Evolutionary conservation across 2,329 filamentous ascomycete species (phyloP).

Genomic region (Paramyrothecium sp.): DNA sequence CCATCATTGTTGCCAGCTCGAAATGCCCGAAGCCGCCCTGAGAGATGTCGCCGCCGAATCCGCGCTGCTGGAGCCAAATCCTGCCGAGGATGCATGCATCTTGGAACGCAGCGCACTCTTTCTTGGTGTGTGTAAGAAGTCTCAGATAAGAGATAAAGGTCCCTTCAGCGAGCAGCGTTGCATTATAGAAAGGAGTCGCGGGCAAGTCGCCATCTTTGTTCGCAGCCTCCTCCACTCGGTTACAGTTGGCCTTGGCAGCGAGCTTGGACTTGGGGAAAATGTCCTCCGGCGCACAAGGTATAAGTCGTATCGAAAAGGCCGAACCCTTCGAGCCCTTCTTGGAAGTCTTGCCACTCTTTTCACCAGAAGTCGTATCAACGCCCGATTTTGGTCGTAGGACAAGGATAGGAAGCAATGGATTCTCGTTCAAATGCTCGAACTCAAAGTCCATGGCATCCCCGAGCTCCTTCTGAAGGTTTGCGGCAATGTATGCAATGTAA

Average conservation of each 20-base stretch:
- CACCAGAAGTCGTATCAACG: slow-evolving; percentile 12
- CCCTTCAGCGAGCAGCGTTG: slow-evolving; percentile 75
- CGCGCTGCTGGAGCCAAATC: slow-evolving; percentile 86
- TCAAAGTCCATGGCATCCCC: slow-evolving; percentile 52
- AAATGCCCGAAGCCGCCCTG: slow-evolving; percentile 88
- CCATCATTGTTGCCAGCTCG: slow-evolving; percentile 82
- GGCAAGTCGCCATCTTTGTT: slow-evolving; percentile 38
- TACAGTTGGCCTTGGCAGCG: slow-evolving; percentile 65
- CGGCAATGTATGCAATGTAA: slow-evolving; percentile 80
- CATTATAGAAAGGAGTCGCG: slow-evolving; percentile 85
- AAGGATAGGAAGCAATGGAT: slow-evolving; percentile 71
- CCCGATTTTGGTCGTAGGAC: slow-evolving; percentile 35
- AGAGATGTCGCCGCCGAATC: slow-evolving; percentile 68
- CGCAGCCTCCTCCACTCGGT: slow-evolving; percentile 54
- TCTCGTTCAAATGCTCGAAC: slow-evolving; percentile 70
- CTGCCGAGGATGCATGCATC: slow-evolving; percentile 86
- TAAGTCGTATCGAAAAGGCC: slow-evolving; percentile 67
- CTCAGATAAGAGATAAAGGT: slow-evolving; percentile 74
- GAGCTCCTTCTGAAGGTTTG: slow-evolving; percentile 61
- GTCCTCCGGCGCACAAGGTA: slow-evolving; percentile 68
- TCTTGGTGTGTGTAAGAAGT: slow-evolving; percentile 67
- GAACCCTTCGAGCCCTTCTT: slow-evolving; percentile 27
- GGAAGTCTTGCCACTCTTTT: slow-evolving; percentile 11
- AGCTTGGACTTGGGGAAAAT: slow-evolving; percentile 74
- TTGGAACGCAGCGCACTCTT: slow-evolving; percentile 68